Evolutionary conservation across 257 asterid genomes (phyloP), one percentile per base, ranked within the genome.

Genomic region (Catharanthus roseus): DNA sequence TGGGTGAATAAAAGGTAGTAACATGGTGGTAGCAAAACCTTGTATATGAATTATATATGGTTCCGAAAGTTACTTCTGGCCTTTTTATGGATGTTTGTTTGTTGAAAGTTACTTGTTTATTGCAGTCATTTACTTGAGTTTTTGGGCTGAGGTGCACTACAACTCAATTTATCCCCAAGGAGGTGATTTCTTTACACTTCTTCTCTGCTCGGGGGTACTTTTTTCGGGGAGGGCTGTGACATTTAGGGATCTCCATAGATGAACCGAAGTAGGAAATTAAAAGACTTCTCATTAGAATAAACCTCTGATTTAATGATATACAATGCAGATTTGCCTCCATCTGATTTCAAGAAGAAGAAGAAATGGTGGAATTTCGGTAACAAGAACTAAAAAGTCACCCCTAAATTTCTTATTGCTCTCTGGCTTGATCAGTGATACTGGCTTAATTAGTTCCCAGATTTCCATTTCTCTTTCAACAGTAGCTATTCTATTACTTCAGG

Each of bases 101-200:
- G 45, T 11, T 31, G 23, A 36, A 44, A 38, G 36, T 62, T 62
- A 61, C 45, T 51, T 10, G 65, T 45, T 67, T 61, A 4, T 28
- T 79, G 88, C 95, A 95, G 99, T 88, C 56, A 84, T 91, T 70
- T 84, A 79, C 76, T 78, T 95, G 79, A 95, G 99, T 71, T 93
- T 93, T 80, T 93, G 99, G 99, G 93, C 99, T 5, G 99, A 93
- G 86, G 99, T 93, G 68, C 99, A 93, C 76, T 93, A 93, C 86
- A 91, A 93, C 89, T 89, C 97, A 23, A 89, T 93, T 73, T 91
- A 93, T 78, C 97, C 97, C 19, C 93, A 76, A 33, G 95, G 90
- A 88, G 99, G 99, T 95, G 84, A 75, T 72, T 19, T 45, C 44
- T 21, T 29, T 78, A 41, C 15, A 13, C 21, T 15, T 13, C 21